These are phyloP conservation scores for Naganishia friedmannii DNA, from an alignment of 768 basidiomycete genomes.

Conservation along the genomic window DNA sequence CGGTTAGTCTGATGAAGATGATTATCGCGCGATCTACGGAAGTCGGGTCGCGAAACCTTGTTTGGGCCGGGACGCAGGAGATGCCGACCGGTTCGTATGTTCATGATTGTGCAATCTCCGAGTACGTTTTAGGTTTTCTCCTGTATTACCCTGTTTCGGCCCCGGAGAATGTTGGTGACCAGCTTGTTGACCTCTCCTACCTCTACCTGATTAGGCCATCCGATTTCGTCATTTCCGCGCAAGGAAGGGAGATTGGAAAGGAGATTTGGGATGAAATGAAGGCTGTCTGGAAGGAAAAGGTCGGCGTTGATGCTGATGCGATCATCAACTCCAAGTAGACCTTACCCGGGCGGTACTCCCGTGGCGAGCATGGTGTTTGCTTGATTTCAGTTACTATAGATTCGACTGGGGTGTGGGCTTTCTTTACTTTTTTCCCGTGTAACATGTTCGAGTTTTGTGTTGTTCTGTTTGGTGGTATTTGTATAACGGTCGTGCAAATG, in stretches of 20 bases:
- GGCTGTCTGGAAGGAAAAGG: conserved; percentile 29
- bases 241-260: not conserved
- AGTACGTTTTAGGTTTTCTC: conserved; percentile 12
- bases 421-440: too few relatives aligned
- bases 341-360: too few relatives aligned
- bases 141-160: too few relatives aligned
- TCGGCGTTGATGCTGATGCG: conserved; percentile 24
- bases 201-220: too few relatives aligned
- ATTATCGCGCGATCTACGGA: conserved; percentile 26
- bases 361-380: too few relatives aligned
- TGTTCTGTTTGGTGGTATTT: too few relatives aligned
- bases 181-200: too few relatives aligned
- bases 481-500: too few relatives aligned
- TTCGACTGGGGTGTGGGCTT: too few relatives aligned
- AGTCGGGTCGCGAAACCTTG: conserved; percentile 21
- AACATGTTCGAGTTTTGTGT: too few relatives aligned
- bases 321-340: not conserved
- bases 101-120: conserved; percentile 15
- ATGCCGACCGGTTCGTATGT: conserved; percentile 26
- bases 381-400: too few relatives aligned
- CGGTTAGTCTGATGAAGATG: conserved; percentile 18
- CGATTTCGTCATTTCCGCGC: conserved; percentile 1
- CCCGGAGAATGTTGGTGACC: too few relatives aligned
- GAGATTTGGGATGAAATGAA: conserved; percentile 28
- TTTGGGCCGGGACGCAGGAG: conserved; percentile 24